These are phyloP conservation scores for Obba rivulosa DNA, from an alignment of 768 basidiomycete genomes.

Conservation along the genomic window DNA sequence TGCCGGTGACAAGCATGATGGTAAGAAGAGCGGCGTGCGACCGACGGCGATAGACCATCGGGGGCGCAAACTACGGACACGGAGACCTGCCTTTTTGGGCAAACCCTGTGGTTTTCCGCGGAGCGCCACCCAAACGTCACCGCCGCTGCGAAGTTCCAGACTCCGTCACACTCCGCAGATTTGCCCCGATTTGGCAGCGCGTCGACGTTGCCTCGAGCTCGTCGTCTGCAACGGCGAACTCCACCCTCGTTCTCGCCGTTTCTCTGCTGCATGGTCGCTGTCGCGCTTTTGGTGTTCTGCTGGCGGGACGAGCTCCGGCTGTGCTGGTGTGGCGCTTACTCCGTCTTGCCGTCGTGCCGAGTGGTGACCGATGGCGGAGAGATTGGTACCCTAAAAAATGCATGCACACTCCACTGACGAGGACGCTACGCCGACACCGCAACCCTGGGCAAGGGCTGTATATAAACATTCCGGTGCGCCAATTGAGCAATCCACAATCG, in stretches of 20 bases:
- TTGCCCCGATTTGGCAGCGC: not conserved
- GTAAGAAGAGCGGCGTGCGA: no score
- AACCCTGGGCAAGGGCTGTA: no score
- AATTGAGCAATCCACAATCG: no score
- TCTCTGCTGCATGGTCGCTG: not conserved
- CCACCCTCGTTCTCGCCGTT: not conserved
- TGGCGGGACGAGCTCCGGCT: not conserved
- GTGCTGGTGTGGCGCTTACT: conserved; percentile 8
- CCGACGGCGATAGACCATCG: no score
- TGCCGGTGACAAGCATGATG: no score
- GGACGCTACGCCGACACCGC: no score
- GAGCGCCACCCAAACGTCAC: not conserved
- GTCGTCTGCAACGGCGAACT: conserved; percentile 2
- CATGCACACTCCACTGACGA: no score
- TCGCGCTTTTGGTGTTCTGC: not conserved
- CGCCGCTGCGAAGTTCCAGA: not conserved
- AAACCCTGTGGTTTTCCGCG: not conserved
- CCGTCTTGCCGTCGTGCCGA: conserved; percentile 10
- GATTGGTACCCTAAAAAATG: no score
- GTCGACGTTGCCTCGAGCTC: conserved; percentile 3
- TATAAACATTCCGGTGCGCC: no score
- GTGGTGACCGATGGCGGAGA: no score
- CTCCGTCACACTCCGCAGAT: not conserved
- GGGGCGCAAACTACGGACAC: conserved; percentile 3
- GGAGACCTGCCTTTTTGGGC: conserved; percentile 8